Evolutionary conservation across 2,329 filamentous ascomycete species (phyloP).

Genomic region (Aspergillus sp.): DNA sequence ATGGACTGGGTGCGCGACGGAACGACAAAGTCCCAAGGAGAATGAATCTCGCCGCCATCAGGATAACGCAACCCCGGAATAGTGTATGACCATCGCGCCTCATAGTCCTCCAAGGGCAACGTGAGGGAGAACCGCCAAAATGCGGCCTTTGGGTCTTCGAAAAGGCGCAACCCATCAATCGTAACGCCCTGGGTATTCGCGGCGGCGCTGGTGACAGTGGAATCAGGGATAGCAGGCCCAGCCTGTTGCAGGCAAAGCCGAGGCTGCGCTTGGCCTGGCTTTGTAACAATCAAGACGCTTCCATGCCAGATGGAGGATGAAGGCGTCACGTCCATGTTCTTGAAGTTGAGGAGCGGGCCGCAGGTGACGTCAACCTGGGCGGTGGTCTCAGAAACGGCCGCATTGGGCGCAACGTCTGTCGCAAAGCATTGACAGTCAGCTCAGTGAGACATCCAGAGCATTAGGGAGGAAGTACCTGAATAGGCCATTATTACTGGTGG

Average conservation of each 20-base stretch:
- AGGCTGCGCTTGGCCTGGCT: slow-evolving; percentile 67
- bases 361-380: slow-evolving; percentile 48
- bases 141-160: slow-evolving; percentile 61
- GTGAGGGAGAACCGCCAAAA: slow-evolving; percentile 64
- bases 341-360: slow-evolving; percentile 55
- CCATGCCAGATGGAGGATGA: slow-evolving; percentile 68
- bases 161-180: slow-evolving; percentile 60
- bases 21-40: slow-evolving; percentile 59
- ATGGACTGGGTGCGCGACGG: slow-evolving; percentile 66
- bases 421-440: slow-evolving; percentile 1
- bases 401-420: slow-evolving; percentile 29
- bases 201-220: slow-evolving; percentile 21
- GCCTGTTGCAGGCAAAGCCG: slow-evolving; percentile 57
- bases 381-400: slow-evolving; percentile 22
- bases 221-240: slow-evolving; percentile 36
- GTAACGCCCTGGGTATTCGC: slow-evolving; percentile 30
- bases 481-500: slow-evolving; percentile 13
- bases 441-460: not conserved
- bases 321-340: slow-evolving; percentile 48
- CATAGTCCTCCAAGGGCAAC: slow-evolving; percentile 70
- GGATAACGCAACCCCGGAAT: slow-evolving; percentile 69
- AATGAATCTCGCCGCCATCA: slow-evolving; percentile 59
- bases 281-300: slow-evolving; percentile 81
- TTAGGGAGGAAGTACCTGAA: slow-evolving; percentile 4
- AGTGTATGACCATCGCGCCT: slow-evolving; percentile 78